Base-by-base conservation (phyloP, 345 rosid species). In the Salix suchowensis region DNA sequence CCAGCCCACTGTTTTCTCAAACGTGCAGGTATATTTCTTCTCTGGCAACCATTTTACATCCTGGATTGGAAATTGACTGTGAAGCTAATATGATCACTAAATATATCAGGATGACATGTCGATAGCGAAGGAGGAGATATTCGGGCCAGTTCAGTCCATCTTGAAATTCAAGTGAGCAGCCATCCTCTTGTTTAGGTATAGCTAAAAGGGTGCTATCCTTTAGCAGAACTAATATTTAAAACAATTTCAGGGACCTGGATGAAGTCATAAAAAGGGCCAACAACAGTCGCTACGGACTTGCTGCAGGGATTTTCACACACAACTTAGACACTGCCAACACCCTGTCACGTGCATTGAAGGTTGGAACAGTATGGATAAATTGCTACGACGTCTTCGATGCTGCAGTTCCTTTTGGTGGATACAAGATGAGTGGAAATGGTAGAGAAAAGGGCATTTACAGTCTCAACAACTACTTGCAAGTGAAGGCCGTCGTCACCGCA, bases 1-100 rank as follows among this genome's bases (percentile, higher is more conserved):
- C 72, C 88, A 93, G 82, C 98, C 98, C 14, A 95, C 98, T n/a
- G 98, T 95, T 70, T 95, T 95, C 92, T 93, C 98, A 42, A 79
- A 91, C 67, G 98, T 95, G 24, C 70, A 88, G 91, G 97, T 95
- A 83, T 69, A 37, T 64, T 10, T 40, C 70, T 62, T 52, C 16
- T 16, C n/a, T 3, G 21, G 6, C 42, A 44, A 40, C 69, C 40
- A 21, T 37, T 37, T 73, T 11, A 15, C 7, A 0, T 14, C 18
- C 19, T 65, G 14, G 15, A 4, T 44, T n/a, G 30, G 34, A 26
- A 16, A 39, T 74, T 71, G 48, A 37, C 16, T 11, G 5, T 19
- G 46, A 39, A 68, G 44, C 69, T 64, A 15, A 66, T 65, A 1
- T 1, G 23, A 40, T 32, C 15, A 26, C 23, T 30, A 67, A 64